Conservation (phyloP, 2,329 filamentous ascomycete species). For the Mollisiaceae sp. region DNA sequence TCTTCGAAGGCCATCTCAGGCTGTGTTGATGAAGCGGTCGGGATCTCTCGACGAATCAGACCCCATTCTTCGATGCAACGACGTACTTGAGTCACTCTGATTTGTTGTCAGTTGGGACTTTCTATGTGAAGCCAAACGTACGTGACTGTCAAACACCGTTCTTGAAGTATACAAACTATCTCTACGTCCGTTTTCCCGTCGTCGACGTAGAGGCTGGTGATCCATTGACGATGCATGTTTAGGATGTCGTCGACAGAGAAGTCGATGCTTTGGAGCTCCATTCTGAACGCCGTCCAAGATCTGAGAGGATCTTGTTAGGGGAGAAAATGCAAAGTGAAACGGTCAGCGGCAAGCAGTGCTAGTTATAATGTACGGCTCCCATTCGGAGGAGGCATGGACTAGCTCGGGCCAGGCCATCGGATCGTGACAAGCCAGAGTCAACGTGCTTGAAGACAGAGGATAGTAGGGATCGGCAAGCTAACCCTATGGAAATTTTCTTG, state of each 20-base stretch:
- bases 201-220: conserved; percentile 33
- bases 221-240: conserved; percentile 30
- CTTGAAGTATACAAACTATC: conserved; percentile 31
- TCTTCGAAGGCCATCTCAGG: conserved; percentile 6
- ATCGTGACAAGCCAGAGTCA: not conserved
- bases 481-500: conserved; percentile 3
- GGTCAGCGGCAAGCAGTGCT: not conserved
- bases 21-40: not conserved
- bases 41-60: conserved; percentile 13
- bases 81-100: conserved; percentile 32
- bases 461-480: not conserved
- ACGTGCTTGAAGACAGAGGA: not conserved
- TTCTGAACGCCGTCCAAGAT: not conserved
- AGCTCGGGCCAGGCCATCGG: not conserved
- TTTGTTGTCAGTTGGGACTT: conserved; percentile 15
- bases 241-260: conserved; percentile 35
- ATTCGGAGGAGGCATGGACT: not conserved
- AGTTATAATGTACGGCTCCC: not conserved
- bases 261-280: conserved; percentile 32
- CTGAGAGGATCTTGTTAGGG: not conserved
- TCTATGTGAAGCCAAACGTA: conserved; percentile 16
- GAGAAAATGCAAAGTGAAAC: not conserved
- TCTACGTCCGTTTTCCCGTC: conserved; percentile 31
- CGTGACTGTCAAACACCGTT: conserved; percentile 29
- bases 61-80: conserved; percentile 31